Evolutionary conservation across 495 filamentous ascomycete species (phyloP).

Genomic region (Pyrenula aspistea): DNA sequence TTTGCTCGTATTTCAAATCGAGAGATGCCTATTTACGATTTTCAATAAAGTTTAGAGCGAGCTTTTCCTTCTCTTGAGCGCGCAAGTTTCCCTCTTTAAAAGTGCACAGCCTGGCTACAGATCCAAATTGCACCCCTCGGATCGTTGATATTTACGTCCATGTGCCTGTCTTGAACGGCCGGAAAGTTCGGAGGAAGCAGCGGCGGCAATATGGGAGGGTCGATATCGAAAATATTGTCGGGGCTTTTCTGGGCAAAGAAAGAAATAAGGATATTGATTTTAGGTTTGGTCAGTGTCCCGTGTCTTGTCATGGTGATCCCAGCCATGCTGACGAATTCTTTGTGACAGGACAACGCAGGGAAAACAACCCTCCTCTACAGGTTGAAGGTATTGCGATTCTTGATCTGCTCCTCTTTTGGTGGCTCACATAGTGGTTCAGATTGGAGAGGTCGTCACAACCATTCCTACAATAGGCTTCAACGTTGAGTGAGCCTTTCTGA

Average conservation of each 20-base stretch:
- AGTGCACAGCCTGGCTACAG: background rate
- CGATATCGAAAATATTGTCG: conserved; percentile 62
- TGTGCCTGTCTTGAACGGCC: background rate
- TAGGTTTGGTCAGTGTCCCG: conserved; percentile 64
- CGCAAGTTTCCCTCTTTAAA: background rate
- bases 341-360: conserved; percentile 81
- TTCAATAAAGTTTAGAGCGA: background rate
- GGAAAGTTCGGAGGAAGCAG: background rate
- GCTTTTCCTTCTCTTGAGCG: background rate
- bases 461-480: conserved; percentile 99
- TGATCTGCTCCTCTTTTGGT: background rate
- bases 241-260: conserved; percentile 80
- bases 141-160: background rate
- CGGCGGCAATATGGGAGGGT: conserved; percentile 55
- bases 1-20: background rate
- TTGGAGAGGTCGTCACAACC: conserved; percentile 96
- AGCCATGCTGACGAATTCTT: background rate
- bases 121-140: background rate
- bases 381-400: conserved; percentile 56
- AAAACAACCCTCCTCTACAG: conserved; percentile 96
- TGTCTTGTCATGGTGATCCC: conserved; percentile 6
- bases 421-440: conserved; percentile 37
- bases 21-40: background rate
- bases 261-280: conserved; percentile 90
- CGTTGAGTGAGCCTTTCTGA: conserved; percentile 45